Base-by-base conservation (phyloP, 176 grass and related monocot species). In the Juncus inflexus region DNA sequence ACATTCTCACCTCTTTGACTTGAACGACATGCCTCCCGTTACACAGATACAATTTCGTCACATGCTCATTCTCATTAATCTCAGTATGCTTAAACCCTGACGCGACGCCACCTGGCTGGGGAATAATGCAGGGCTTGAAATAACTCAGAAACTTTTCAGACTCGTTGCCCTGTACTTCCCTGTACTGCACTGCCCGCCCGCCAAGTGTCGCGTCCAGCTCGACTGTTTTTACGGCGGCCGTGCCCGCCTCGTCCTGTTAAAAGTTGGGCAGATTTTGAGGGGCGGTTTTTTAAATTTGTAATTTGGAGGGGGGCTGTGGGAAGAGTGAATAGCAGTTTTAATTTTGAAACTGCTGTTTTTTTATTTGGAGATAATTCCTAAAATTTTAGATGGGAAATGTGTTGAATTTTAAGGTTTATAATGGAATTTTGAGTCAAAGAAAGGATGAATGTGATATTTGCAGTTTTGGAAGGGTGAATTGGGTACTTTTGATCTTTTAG, bases 81-180 rank as follows among this genome's bases (percentile, higher is more conserved):
- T 87, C 85, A 55, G 69, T 73, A 54, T 99, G 94, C 59, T 80
- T 92, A 74, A 99, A 92, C 67, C 94, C 94, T 66, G 89, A 87
- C 72, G 85, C 72, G 40, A 83, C 37, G 15, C 94, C 94, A 80
- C 94, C 89, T 79, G 83, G 75, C 13, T 86, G 94, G 65, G 94
- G 94, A 79, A 99, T 84, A 67, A 99, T 99, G 55, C 94, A 99
- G 60, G 94, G 94, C 72, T 87, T 92, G 80, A 99, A 99, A 67
- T 84, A 92, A 15, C 87, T 89, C 15, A 92, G 85, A 56, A 99
- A 80, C 43, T 84, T 92, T 53, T 99, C 88, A 11, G 89, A 86
- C 90, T 99, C 94, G 81, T 82, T 86, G 58, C 89, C 94, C 74
- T 99, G 94, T 37, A 84, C 51, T 61, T 99, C 94, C 49, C 89